Percentiles rank a stretch among this genome's conserved stretches.
Evolutionary conservation across 2,329 filamentous ascomycete species (phyloP).

Genomic region (Colletotrichum acutatum): DNA sequence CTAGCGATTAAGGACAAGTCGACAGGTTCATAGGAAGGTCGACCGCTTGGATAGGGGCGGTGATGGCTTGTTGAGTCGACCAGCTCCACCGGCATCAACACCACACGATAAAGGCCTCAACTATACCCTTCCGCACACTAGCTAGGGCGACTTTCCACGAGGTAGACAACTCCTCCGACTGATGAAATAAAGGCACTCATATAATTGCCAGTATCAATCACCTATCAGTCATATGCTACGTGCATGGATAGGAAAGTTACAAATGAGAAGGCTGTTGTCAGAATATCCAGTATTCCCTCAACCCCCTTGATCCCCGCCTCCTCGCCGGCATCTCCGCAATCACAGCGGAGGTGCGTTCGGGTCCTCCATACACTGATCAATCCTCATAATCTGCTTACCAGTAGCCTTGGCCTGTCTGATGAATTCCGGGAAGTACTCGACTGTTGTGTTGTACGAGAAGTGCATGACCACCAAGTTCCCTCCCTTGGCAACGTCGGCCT

Average conservation of each 20-base stretch:
- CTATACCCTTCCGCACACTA: too few relatives aligned
- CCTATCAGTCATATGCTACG: too few relatives aligned
- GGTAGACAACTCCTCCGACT: accelerated
- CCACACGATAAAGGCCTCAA: too few relatives aligned
- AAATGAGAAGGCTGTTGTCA: neutral
- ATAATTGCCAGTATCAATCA: too few relatives aligned
- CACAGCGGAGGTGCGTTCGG: constrained; percentile 61
- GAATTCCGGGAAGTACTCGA: constrained; percentile 71
- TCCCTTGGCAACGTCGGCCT: constrained; percentile 69
- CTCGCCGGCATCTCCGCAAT: neutral
- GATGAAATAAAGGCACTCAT: too few relatives aligned
- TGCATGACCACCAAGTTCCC: constrained; percentile 76
- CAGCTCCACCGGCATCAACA: too few relatives aligned
- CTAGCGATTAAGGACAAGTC: too few relatives aligned
- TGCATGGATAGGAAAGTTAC: too few relatives aligned
- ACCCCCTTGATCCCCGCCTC: neutral
- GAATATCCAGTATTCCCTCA: neutral
- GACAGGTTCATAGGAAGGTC: too few relatives aligned
- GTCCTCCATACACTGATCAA: constrained; percentile 57
- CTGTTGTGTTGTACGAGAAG: constrained; percentile 73
- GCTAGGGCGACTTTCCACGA: too few relatives aligned
- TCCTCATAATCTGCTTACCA: constrained; percentile 65
- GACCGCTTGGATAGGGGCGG: too few relatives aligned
- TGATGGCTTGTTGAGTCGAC: too few relatives aligned
- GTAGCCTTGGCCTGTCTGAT: constrained; percentile 72